These are phyloP conservation scores for Rhodomyrtus psidioides DNA, from an alignment of 441 rosid species.

Conservation along the genomic window DNA sequence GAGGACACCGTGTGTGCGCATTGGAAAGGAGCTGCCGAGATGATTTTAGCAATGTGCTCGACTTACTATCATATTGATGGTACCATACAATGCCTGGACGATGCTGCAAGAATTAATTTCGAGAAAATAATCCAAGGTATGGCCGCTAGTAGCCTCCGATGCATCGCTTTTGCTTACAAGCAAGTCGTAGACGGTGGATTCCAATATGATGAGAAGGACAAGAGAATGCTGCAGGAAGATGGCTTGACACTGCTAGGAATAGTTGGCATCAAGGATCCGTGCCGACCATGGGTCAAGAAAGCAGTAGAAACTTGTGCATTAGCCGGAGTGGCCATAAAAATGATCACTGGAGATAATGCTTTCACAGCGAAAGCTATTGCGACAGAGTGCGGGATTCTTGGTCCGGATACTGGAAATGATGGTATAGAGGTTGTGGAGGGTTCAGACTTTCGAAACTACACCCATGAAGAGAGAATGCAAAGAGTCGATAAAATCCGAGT, in stretches of 20 bases:
- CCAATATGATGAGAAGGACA: neutral
- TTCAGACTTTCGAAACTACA: neutral
- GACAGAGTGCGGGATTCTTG: neutral
- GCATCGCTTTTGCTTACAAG: neutral
- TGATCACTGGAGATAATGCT: constrained; percentile 1
- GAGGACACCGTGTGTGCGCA: neutral
- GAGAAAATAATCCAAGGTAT: neutral
- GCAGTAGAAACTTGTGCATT: neutral
- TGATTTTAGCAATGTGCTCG: neutral
- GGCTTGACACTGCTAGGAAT: neutral
- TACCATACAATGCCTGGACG: neutral
- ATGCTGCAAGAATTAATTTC: neutral
- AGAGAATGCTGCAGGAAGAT: neutral
- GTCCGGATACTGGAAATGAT: neutral
- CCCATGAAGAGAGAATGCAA: neutral
- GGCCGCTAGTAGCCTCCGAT: neutral
- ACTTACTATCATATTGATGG: neutral
- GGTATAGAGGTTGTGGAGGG: neutral
- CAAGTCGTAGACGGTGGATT: neutral
- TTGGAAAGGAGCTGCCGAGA: neutral
- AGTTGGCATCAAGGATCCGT: neutral
- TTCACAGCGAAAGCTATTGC: neutral
- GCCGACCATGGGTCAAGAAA: neutral
- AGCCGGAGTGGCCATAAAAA: neutral
- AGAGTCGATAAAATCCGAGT: neutral